Percentiles rank a stretch among this genome's conserved stretches.
These are phyloP conservation scores for Chlamydomonas schloesseri DNA, from an alignment of 139 green algal species.

Conservation along the genomic window DNA sequence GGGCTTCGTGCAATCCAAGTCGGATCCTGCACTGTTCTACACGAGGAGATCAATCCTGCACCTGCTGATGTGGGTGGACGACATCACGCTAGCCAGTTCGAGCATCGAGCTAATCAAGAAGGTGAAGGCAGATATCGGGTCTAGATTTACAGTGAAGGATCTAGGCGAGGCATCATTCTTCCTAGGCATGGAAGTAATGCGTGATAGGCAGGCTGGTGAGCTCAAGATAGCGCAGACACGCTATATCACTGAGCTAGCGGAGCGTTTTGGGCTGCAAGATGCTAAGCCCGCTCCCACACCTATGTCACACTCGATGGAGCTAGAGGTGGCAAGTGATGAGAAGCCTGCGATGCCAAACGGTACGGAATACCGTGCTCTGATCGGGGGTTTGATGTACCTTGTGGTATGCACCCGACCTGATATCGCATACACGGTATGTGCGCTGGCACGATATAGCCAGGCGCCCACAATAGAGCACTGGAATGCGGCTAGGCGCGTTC, in stretches of 20 bases:
- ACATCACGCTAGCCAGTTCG: slow-evolving; percentile 22
- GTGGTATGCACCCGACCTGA: slow-evolving; percentile 56
- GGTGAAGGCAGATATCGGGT: background rate
- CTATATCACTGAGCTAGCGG: background rate
- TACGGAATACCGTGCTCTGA: slow-evolving; percentile 25
- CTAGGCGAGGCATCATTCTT: background rate
- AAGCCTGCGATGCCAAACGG: background rate
- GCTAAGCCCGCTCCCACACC: slow-evolving; percentile 4
- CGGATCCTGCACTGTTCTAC: slow-evolving; percentile 50
- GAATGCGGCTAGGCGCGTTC: slow-evolving; percentile 46
- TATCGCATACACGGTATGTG: slow-evolving; percentile 57
- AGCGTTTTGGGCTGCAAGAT: background rate
- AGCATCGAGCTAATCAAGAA: background rate
- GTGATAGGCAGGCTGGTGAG: background rate
- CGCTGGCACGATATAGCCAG: background rate
- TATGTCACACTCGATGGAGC: background rate
- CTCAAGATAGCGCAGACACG: background rate
- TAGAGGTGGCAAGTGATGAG: background rate
- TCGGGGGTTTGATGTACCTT: slow-evolving; percentile 53
- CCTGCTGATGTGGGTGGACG: slow-evolving; percentile 51
- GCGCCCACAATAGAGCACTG: slow-evolving; percentile 46
- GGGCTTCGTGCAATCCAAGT: slow-evolving; percentile 30
- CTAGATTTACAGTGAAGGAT: background rate
- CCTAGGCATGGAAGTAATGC: background rate
- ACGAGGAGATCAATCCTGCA: background rate